A percentile compares a stretch with the other conserved stretches of the same genome.
phyloP scores from a whole-genome alignment of 495 filamentous ascomycete species.

The Sporormia fimetaria region DNA sequence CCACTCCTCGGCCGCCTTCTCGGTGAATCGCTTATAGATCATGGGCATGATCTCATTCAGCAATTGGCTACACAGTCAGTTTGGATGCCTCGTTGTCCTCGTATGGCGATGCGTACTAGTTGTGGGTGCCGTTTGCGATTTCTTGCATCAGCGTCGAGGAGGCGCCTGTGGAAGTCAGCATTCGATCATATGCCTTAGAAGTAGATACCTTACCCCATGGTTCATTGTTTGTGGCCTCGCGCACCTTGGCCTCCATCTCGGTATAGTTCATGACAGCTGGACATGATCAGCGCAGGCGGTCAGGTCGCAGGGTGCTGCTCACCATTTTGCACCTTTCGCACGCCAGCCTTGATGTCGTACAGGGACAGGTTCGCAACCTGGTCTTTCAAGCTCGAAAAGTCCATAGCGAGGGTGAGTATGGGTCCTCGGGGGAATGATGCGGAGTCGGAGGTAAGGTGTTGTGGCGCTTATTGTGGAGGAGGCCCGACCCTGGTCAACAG shows the following conservation, averaged over 20 bases:
- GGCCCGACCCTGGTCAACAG: too few relatives aligned
- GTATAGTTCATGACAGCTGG: constrained; percentile 98
- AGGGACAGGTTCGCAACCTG: constrained; percentile 87
- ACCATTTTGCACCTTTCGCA: constrained; percentile 99
- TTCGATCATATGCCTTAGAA: neutral
- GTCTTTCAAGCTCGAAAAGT: constrained; percentile 74
- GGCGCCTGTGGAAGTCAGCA: constrained; percentile 56
- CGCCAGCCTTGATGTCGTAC: constrained; percentile 94
- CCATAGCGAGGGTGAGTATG: constrained; percentile 44
- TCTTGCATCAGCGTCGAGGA: constrained; percentile 83
- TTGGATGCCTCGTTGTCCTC: neutral
- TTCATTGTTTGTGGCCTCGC: constrained; percentile 23
- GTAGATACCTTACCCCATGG: constrained; percentile 17
- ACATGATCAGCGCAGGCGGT: constrained; percentile 15
- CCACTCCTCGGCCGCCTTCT: constrained; percentile 98
- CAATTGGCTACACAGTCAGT: constrained; percentile 54
- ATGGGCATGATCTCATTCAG: constrained; percentile 99
- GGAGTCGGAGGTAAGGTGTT: constrained; percentile 4
- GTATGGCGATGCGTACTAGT: constrained; percentile 59
- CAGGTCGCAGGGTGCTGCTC: constrained; percentile 24
- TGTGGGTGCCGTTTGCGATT: constrained; percentile 94
- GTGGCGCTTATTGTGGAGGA: constrained; percentile 19
- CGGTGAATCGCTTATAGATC: constrained; percentile 98
- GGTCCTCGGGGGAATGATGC: neutral
- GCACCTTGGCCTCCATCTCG: constrained; percentile 97